Evolutionary conservation across 2,329 filamentous ascomycete genomes (phyloP).

Genomic region (Epichloe festucae): DNA sequence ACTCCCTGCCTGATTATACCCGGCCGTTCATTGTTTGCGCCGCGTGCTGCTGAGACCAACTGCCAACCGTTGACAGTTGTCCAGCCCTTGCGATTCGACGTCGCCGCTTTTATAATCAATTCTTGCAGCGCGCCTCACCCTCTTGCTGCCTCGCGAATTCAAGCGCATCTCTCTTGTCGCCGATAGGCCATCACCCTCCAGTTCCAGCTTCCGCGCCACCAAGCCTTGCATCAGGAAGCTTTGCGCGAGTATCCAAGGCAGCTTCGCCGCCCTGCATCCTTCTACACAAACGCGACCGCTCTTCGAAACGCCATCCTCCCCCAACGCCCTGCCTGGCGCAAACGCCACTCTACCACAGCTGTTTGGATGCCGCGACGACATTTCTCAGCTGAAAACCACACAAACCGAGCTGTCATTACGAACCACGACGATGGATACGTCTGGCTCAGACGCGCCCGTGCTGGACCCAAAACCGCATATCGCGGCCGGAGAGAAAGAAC

Average conservation of each 20-base stretch:
- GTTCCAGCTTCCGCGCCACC: neutral
- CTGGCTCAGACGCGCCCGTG: conserved; percentile 26
- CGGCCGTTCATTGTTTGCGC: conserved; percentile 2
- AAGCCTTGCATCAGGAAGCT: neutral
- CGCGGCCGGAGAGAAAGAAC: conserved; percentile 15
- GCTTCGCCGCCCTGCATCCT: neutral
- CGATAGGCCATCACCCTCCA: neutral
- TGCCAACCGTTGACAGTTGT: conserved; percentile 5
- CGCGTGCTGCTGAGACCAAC: neutral
- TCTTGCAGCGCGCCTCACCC: neutral
- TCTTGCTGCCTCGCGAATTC: neutral
- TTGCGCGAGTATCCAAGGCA: neutral
- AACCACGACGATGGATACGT: conserved; percentile 42
- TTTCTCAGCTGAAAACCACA: neutral
- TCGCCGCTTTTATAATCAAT: neutral
- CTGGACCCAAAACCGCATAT: conserved; percentile 35
- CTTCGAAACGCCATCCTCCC: neutral
- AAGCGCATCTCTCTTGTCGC: neutral
- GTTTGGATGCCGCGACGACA: conserved; percentile 4
- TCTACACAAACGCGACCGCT: neutral
- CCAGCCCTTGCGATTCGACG: neutral
- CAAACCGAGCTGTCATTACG: neutral
- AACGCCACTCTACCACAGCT: conserved; percentile 9
- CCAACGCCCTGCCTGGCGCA: conserved; percentile 2
- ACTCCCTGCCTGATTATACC: neutral